Evolutionary conservation across 2,329 filamentous ascomycete genomes (phyloP), one percentile per base, ranked within the genome.

Genomic region (Colletotrichum caudatum): DNA sequence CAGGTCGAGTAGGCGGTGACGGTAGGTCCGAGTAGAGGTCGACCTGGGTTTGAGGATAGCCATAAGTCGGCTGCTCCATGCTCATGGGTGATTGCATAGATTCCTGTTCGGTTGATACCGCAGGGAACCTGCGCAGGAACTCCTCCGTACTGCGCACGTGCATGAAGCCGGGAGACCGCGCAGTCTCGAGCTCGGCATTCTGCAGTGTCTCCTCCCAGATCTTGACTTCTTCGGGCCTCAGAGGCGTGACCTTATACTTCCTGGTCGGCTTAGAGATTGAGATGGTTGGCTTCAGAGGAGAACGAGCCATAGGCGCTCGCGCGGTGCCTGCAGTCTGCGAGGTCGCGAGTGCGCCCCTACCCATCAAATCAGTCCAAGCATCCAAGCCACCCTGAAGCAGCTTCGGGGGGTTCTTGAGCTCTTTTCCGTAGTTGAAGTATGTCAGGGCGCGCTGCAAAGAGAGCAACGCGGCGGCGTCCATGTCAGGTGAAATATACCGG

Each of bases 331-430:
- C 74, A 33, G 68, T 66, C n/a, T 74, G 73, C 5, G 84, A 86
- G 14, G 81, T 82, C 69, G 85, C 82, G 11, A 91, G 83, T 1
- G 92, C 91, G 64, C 90, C 87, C 16, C 85, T 82, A 2, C 96
- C 95, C 76, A 97, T 86, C n/a, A 96, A 82, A 76, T 96, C 92
- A 23, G 90, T 83, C 96, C 96, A 99, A 5, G 94, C 93, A 75
- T 95, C 90, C 14, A 99, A 81, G 0, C 96, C 96, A 23, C 96
- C 96, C 64, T 88, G 84, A 1, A 99, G 84, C 41, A 99, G 85
- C 66, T 94, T 93, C 0, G 95, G 95, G 3, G 88, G 87, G 35
- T 90, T 86, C 69, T 90, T 92, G 41, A 97, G 82, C 12, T 92
- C 91, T 75, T 92, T 93, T 20, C 91, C 90, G 69, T 92, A 93